phyloP scores from a whole-genome alignment of 768 basidiomycete species.

The Amanita thiersii region DNA sequence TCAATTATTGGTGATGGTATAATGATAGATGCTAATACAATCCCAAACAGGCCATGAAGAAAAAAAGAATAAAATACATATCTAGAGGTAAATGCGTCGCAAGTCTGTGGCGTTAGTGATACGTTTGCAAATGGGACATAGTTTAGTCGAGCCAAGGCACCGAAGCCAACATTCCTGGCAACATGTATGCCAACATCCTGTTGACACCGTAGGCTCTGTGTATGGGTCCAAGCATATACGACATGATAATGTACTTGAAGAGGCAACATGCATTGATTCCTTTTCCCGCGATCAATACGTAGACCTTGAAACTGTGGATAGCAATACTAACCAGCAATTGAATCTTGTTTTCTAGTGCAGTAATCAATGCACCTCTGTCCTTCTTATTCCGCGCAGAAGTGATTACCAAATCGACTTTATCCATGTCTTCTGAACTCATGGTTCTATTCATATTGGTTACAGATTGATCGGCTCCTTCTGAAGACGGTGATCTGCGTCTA shows the following conservation, averaged over 20 bases:
- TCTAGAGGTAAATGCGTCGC: constrained; percentile 64
- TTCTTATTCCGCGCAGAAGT: constrained; percentile 38
- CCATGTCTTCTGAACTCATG: constrained; percentile 31
- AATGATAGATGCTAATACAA: constrained; percentile 10
- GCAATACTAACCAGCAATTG: constrained; percentile 41
- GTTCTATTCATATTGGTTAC: constrained; percentile 30
- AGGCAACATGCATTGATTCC: constrained; percentile 35
- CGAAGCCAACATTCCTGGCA: constrained; percentile 79
- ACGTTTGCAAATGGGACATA: constrained; percentile 84
- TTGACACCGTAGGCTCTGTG: constrained; percentile 69
- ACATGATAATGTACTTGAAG: constrained; percentile 43
- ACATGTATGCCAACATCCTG: constrained; percentile 85
- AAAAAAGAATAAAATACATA: constrained; percentile 3
- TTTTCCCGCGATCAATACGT: constrained; percentile 15
- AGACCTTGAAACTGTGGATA: neutral
- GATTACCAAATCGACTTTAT: constrained; percentile 42
- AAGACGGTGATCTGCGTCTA: constrained; percentile 13
- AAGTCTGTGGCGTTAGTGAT: constrained; percentile 74
- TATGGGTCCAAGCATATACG: constrained; percentile 79
- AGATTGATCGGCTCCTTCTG: constrained; percentile 10
- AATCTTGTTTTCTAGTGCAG: constrained; percentile 56
- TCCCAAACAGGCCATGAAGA: constrained; percentile 6
- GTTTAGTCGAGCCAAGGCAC: constrained; percentile 74
- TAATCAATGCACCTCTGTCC: constrained; percentile 38
- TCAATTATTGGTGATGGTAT: constrained; percentile 4